A percentile compares a stretch with the other conserved stretches of the same genome.
Conservation (phyloP, 192 early-diverging fungal genomes). For the Thoreauomyces humboldtii region DNA sequence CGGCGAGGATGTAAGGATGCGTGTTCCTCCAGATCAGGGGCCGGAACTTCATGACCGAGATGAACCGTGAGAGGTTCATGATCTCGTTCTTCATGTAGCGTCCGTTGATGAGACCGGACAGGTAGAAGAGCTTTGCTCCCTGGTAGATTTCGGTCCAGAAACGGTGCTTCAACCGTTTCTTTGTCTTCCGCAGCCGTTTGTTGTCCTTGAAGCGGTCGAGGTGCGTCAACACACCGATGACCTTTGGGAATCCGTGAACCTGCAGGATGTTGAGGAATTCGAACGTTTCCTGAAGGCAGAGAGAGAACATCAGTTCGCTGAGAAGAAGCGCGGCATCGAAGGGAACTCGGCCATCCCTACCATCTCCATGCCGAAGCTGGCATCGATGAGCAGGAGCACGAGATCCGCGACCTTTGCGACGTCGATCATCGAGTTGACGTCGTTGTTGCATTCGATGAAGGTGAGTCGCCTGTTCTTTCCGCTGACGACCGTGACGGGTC, state of each 20-base stretch:
- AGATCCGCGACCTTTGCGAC: constrained; percentile 95
- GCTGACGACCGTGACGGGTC: constrained; percentile 95
- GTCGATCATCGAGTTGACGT: constrained; percentile 97
- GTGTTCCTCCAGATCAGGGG: constrained; percentile 95
- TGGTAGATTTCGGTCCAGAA: constrained; percentile 99
- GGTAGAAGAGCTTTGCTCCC: constrained; percentile 97
- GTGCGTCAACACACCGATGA: constrained; percentile 98
- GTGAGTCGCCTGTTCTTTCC: constrained; percentile 93
- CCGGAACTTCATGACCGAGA: constrained; percentile 98
- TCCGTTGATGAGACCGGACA: constrained; percentile 94
- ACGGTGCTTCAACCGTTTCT: constrained; percentile 94
- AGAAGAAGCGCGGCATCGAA: not conserved
- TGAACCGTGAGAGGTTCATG: constrained; percentile 91
- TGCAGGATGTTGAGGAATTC: constrained; percentile 98
- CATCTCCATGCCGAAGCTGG: constrained; percentile 99
- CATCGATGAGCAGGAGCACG: constrained; percentile 92
- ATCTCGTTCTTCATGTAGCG: constrained; percentile 92
- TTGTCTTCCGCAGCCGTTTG: constrained; percentile 82
- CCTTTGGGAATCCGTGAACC: constrained; percentile 93
- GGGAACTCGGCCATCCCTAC: constrained; percentile 25
- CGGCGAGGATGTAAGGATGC: constrained; percentile 96
- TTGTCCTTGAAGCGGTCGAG: constrained; percentile 94
- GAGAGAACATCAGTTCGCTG: too few species aligned
- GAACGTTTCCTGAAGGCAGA: constrained; percentile 92
- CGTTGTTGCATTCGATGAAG: constrained; percentile 95